Evolutionary conservation across 768 basidiomycete genomes (phyloP).

Genomic region (Trametes elegans): DNA sequence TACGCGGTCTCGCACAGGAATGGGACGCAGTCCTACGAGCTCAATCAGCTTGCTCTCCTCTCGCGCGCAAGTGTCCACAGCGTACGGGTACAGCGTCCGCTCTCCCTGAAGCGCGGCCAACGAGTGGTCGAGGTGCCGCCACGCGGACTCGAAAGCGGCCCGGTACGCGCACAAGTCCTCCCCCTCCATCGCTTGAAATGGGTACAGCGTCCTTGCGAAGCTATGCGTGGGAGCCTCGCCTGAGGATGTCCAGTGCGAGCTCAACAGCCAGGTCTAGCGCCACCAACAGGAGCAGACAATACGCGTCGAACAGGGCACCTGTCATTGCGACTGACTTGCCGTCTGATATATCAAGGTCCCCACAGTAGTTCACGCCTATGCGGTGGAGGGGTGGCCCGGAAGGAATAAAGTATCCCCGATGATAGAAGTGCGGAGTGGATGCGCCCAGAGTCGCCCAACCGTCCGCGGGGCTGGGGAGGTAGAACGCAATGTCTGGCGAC

Average conservation of each 20-base stretch:
- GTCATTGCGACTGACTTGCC: background rate
- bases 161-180: background rate
- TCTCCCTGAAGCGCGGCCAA: background rate
- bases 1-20: background rate
- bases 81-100: background rate
- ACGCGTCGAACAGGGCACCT: background rate
- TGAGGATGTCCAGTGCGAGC: conserved; percentile 9
- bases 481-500: background rate
- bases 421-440: background rate
- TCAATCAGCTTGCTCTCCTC: background rate
- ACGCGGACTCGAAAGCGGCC: conserved; percentile 4
- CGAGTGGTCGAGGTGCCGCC: background rate
- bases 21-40: background rate
- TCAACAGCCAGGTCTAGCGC: conserved; percentile 7
- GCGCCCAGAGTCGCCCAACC: background rate
- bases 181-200: background rate
- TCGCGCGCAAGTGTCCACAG: background rate
- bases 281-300: background rate
- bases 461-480: background rate
- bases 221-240: background rate
- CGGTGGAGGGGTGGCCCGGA: background rate
- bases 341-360: background rate
- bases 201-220: background rate
- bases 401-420: background rate
- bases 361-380: conserved; percentile 5